Percentiles rank a stretch among this genome's conserved stretches.
Evolutionary conservation across 2,329 filamentous ascomycete species (phyloP).

Genomic region (Pestalotiopsis sp.): DNA sequence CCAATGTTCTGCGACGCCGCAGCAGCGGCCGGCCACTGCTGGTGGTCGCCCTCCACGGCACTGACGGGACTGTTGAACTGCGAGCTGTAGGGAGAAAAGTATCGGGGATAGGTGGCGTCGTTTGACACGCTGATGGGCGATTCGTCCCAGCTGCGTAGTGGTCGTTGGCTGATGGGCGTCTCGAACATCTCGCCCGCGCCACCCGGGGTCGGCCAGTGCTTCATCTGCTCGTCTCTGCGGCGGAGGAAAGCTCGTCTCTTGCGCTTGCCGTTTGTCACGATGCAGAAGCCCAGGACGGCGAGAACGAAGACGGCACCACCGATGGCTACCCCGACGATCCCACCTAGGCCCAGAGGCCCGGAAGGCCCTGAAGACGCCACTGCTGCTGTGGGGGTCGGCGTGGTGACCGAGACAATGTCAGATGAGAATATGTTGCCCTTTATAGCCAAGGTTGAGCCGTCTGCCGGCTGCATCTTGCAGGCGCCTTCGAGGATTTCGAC

Average conservation of each 20-base stretch:
- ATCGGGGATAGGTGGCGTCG: slow-evolving; percentile 44
- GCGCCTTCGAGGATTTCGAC: slow-evolving; percentile 51
- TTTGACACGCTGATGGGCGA: slow-evolving; percentile 49
- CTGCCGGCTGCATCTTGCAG: slow-evolving; percentile 53
- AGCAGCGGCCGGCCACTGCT: slow-evolving; percentile 40
- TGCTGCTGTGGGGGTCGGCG: slow-evolving; percentile 43
- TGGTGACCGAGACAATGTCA: slow-evolving; percentile 50
- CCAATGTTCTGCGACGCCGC: slow-evolving; percentile 39
- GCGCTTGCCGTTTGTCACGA: slow-evolving; percentile 60
- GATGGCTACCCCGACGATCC: slow-evolving; percentile 60
- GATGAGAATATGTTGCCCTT: slow-evolving; percentile 56
- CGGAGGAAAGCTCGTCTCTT: slow-evolving; percentile 55
- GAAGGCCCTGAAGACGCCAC: slow-evolving; percentile 43
- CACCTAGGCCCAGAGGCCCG: slow-evolving; percentile 53
- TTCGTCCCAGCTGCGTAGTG: slow-evolving; percentile 56
- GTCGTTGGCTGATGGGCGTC: slow-evolving; percentile 57
- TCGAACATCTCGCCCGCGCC: slow-evolving; percentile 46
- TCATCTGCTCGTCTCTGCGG: slow-evolving; percentile 44
- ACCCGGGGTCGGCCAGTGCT: slow-evolving; percentile 44
- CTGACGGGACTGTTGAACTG: slow-evolving; percentile 62
- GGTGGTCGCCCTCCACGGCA: slow-evolving; percentile 36
- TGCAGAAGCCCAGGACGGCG: slow-evolving; percentile 48
- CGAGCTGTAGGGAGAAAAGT: slow-evolving; percentile 63
- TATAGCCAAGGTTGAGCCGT: slow-evolving; percentile 51
- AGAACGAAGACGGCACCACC: slow-evolving; percentile 53